Percentiles rank a stretch among this genome's conserved stretches.
These are phyloP conservation scores for Vicia faba DNA, from an alignment of 306 rosid species.

Conservation along the genomic window DNA sequence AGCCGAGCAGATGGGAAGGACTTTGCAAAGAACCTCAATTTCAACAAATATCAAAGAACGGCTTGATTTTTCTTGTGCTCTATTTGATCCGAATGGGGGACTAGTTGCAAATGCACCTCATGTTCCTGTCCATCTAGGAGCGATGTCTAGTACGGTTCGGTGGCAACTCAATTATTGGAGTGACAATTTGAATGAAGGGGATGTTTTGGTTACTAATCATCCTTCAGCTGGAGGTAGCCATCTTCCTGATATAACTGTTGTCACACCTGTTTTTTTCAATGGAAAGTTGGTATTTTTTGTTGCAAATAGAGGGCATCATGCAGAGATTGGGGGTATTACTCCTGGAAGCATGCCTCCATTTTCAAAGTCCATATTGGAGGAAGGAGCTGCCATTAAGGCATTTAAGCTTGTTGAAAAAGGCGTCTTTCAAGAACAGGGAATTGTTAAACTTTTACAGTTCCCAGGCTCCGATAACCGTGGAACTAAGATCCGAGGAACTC, in stretches of 20 bases:
- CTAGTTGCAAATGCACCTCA: constrained; percentile 98
- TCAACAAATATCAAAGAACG: constrained; percentile 95
- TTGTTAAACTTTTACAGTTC: constrained; percentile 63
- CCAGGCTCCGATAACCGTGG: constrained; percentile 55
- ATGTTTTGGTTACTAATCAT: constrained; percentile 91
- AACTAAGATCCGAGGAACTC: constrained; percentile 72
- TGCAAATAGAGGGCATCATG: constrained; percentile 95
- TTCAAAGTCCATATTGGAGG: constrained; percentile 89
- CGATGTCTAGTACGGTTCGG: constrained; percentile 89
- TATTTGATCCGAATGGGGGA: constrained; percentile 92
- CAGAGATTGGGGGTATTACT: constrained; percentile 90
- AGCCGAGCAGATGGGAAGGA: constrained; percentile 99
- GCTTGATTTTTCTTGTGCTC: constrained; percentile 94
- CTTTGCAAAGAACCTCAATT: constrained; percentile 93
- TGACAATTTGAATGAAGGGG: constrained; percentile 78
- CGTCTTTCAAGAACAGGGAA: constrained; percentile 80
- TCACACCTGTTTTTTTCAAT: constrained; percentile 80
- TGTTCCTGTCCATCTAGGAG: constrained; percentile 91
- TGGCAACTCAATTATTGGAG: constrained; percentile 90
- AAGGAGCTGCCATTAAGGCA: constrained; percentile 89
- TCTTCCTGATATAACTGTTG: constrained; percentile 93
- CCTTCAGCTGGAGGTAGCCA: constrained; percentile 98
- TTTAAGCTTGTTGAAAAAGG: constrained; percentile 91
- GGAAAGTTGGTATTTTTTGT: constrained; percentile 81
- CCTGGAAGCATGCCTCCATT: constrained; percentile 99